Conservation (phyloP, 305 asterid species). For the Lippia alba region DNA sequence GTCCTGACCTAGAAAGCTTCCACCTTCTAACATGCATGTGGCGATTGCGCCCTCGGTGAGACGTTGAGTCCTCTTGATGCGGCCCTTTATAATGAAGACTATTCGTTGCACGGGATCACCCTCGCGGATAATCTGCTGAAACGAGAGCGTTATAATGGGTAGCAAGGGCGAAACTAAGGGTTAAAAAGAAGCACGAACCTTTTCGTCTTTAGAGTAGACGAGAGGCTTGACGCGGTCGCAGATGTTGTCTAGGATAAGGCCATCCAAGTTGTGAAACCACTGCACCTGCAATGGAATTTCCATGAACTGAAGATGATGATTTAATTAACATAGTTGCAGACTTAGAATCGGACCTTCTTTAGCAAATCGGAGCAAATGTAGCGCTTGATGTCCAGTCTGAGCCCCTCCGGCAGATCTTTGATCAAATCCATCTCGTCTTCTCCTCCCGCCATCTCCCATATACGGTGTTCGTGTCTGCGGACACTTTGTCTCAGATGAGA, state of each 20-base stretch:
- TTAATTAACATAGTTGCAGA: too few species aligned
- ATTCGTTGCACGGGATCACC: conserved; percentile 71
- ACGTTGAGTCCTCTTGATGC: conserved; percentile 59
- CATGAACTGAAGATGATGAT: too few species aligned
- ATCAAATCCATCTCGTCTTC: conserved; percentile 70
- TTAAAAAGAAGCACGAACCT: conserved; percentile 37
- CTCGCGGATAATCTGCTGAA: conserved; percentile 59
- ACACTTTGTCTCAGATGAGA: conserved; percentile 68
- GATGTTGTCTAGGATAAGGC: conserved; percentile 69
- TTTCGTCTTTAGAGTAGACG: conserved; percentile 63
- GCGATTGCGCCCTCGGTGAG: conserved; percentile 66
- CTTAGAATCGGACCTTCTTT: conserved; percentile 49
- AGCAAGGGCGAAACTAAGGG: too few species aligned
- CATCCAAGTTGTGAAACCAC: conserved; percentile 62
- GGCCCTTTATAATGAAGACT: conserved; percentile 63
- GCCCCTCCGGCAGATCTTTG: conserved; percentile 68
- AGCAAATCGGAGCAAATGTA: conserved; percentile 64
- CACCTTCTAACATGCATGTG: conserved; percentile 57
- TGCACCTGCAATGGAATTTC: conserved; percentile 50
- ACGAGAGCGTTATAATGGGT: too few species aligned
- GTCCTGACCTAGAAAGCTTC: conserved; percentile 70
- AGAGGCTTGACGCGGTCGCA: conserved; percentile 75
- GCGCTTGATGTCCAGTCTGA: conserved; percentile 74
- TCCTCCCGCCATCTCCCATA: conserved; percentile 65
- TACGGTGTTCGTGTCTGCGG: conserved; percentile 63